Conservation (phyloP, 805 yeast species). For the Candida krabiensis region DNA sequence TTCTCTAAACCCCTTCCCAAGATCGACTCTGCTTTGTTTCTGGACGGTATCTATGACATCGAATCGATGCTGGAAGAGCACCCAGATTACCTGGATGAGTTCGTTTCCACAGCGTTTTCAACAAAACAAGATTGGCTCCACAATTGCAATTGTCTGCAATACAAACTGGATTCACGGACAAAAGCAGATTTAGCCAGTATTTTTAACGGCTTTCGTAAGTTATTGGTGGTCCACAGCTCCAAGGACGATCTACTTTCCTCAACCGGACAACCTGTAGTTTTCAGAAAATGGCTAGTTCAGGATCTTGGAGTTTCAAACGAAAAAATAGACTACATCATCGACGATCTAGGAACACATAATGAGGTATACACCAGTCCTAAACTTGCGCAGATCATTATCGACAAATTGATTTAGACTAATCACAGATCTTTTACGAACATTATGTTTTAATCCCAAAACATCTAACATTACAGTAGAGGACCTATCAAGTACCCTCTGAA, state of each 20-base stretch:
- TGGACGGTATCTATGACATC: conserved; percentile 74
- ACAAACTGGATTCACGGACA: conserved; percentile 2
- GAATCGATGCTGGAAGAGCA: conserved; percentile 54
- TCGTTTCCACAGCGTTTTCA: conserved; percentile 60
- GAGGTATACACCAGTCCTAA: conserved; percentile 52
- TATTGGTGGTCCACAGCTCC: conserved; percentile 57
- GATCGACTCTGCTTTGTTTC: conserved; percentile 34
- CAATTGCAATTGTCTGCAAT: conserved; percentile 19
- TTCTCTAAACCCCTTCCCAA: conserved; percentile 16
- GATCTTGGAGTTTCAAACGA: conserved; percentile 4
- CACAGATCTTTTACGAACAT: too few relatives aligned
- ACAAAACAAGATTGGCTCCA: conserved; percentile 14
- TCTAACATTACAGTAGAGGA: too few relatives aligned
- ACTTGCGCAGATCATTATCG: conserved; percentile 26
- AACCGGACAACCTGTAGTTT: conserved; percentile 45
- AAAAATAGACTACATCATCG: conserved; percentile 27
- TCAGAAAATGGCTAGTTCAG: conserved; percentile 36
- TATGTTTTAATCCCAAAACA: too few relatives aligned
- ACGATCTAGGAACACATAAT: conserved; percentile 61
- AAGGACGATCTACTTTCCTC: conserved; percentile 63
- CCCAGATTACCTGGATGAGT: conserved; percentile 49
- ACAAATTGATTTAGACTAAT: conserved; percentile 6
- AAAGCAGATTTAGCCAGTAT: conserved; percentile 1
- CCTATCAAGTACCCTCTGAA: too few relatives aligned
- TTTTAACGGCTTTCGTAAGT: conserved; percentile 12